Conservation (phyloP, 768 basidiomycete genomes). For the Boletellus ananiceps region DNA sequence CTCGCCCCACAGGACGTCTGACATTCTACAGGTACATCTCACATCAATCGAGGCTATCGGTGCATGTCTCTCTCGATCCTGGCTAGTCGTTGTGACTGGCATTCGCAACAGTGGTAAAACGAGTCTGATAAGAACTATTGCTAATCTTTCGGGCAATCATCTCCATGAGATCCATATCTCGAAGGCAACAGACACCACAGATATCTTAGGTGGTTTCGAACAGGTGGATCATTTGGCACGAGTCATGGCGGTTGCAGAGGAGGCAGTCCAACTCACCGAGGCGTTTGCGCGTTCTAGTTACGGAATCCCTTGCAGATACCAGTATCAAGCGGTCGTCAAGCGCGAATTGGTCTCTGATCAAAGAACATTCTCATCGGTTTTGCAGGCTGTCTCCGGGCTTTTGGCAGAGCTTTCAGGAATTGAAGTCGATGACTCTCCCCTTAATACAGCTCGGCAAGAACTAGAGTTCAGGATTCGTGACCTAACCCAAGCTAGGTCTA, state of each 20-base stretch:
- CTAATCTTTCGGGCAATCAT: slow-evolving; percentile 60
- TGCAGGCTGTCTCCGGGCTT: slow-evolving; percentile 25
- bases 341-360: slow-evolving; percentile 15
- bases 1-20: slow-evolving; percentile 39
- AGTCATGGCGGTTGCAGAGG: slow-evolving; percentile 34
- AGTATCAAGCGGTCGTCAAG: slow-evolving; percentile 9
- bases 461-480: slow-evolving; percentile 21
- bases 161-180: slow-evolving; percentile 77
- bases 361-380: slow-evolving; percentile 15
- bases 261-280: slow-evolving; percentile 38
- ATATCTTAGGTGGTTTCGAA: slow-evolving; percentile 94
- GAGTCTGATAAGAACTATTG: slow-evolving; percentile 61
- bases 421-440: slow-evolving; percentile 4
- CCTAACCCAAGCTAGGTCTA: slow-evolving; percentile 22
- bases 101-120: slow-evolving; percentile 75
- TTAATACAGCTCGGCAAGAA: slow-evolving; percentile 11
- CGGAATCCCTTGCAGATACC: slow-evolving; percentile 19
- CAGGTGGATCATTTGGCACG: slow-evolving; percentile 65
- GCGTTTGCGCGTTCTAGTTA: slow-evolving; percentile 33
- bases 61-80: slow-evolving; percentile 66
- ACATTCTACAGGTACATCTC: slow-evolving; percentile 59
- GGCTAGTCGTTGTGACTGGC: slow-evolving; percentile 89
- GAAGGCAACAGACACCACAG: slow-evolving; percentile 85
- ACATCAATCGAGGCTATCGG: slow-evolving; percentile 70
- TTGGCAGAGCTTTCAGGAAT: slow-evolving; percentile 27